Base-by-base conservation (phyloP, 106 monocot genomes). In the Dioscorea alata region DNA sequence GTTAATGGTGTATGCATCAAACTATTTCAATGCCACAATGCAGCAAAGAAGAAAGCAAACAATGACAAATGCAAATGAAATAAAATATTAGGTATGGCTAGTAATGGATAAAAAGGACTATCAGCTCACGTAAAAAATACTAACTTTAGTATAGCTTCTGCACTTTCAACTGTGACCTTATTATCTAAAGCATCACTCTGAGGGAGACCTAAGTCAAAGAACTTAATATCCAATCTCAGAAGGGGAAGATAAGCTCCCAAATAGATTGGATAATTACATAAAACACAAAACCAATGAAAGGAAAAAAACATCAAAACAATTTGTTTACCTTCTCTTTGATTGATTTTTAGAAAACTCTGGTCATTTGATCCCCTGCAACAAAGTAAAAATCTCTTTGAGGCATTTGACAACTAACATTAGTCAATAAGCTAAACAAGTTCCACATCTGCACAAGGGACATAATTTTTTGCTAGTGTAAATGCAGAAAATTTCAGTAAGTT, bases 161-260 rank as follows among this genome's bases (percentile, higher is more conserved):
- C 95, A 82, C 91, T 91, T 73, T 95, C 95, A 14, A 88, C 50
- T 48, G 95, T 95, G 58, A 96, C 86, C 71, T 82, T 86, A 70
- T 96, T 91, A 76, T 91, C 80, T 6, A 91, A 91, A 59, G 95
- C 95, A 79, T 96, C 91, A 77, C 95, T 91, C 49, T 86, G 33
- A 49, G 66, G 76, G 64, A 96, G 82, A 4, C 95, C 91, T 18
- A 96, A 75, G 70, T 96, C 95, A 59, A 84, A 96, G 69, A 91
- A 96, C 82, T 96, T 96, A 17, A 96, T 89, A 54, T 96, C 91
- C 82, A 96, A 34, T 96, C 95, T 80, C 91, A 57, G 57, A 96
- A 96, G 57, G 95, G 95, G 50, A 96, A 78, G 53, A 96, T 91
- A 63, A 96, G 95, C 95, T 96, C 84, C 83, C 88, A 25, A 32